A percentile compares a stretch with the other conserved stretches of the same genome.
Conservation (phyloP, 257 asterid genomes). For the Nicotiana knightiana region DNA sequence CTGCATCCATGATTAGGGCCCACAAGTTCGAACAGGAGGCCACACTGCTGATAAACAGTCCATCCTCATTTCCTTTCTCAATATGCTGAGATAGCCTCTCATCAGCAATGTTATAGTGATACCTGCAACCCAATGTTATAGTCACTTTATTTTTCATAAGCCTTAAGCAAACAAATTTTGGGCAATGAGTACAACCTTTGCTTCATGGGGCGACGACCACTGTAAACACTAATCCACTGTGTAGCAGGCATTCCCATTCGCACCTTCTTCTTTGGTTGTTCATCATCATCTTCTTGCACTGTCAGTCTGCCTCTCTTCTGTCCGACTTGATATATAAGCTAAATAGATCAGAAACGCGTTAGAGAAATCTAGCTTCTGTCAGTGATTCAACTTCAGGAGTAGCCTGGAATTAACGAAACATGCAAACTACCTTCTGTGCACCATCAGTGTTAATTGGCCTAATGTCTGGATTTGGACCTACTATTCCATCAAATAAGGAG, state of each 20-base stretch:
- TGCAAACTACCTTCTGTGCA: conserved; percentile 47
- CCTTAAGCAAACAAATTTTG: not conserved
- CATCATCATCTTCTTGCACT: conserved; percentile 49
- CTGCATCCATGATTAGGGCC: conserved; percentile 81
- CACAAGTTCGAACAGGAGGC: conserved; percentile 62
- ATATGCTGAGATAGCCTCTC: conserved; percentile 56
- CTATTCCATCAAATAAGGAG: conserved; percentile 60
- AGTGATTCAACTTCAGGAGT: conserved; percentile 11
- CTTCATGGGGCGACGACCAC: conserved; percentile 58
- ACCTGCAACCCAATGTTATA: conserved; percentile 34
- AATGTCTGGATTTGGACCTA: conserved; percentile 55
- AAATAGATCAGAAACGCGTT: not conserved
- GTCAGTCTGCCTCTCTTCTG: conserved; percentile 51
- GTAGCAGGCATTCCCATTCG: conserved; percentile 63
- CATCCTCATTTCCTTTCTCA: conserved; percentile 70
- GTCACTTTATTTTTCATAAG: not conserved
- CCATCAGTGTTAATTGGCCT: conserved; percentile 66
- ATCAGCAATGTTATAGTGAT: conserved; percentile 68
- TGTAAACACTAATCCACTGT: conserved; percentile 67
- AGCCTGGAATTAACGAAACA: conserved; percentile 1
- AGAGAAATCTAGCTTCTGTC: not conserved
- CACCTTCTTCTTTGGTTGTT: conserved; percentile 57
- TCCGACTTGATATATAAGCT: conserved; percentile 55
- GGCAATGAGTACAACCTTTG: conserved; percentile 35
- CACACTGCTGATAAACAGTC: conserved; percentile 56